These are phyloP conservation scores for Mycena indigotica DNA, from an alignment of 768 basidiomycete species.

Conservation along the genomic window DNA sequence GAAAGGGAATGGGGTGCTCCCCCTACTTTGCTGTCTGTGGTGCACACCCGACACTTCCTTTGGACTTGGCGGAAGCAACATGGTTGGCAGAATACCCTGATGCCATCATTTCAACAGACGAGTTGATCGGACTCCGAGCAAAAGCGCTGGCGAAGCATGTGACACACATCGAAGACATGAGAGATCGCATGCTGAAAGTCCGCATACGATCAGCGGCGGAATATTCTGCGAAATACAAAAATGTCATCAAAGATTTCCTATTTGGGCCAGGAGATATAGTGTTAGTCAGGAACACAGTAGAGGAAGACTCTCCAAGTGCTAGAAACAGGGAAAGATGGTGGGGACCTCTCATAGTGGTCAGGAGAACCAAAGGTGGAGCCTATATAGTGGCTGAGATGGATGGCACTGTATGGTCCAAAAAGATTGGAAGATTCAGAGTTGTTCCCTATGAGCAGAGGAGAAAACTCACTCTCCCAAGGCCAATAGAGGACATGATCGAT, in stretches of 20 bases:
- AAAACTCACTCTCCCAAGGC: conserved; percentile 2
- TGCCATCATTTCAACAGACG: conserved; percentile 4
- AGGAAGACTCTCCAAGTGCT: conserved; percentile 24
- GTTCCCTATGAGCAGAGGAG: conserved; percentile 8
- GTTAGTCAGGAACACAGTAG: conserved; percentile 21
- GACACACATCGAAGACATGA: conserved; percentile 23
- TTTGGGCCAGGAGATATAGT: conserved; percentile 29
- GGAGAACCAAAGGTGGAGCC: conserved; percentile 15
- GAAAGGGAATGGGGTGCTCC: conserved; percentile 21
- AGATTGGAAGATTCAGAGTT: conserved; percentile 12
- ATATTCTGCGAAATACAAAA: conserved; percentile 25
- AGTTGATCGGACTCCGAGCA: conserved; percentile 25
- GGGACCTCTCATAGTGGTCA: conserved; percentile 27
- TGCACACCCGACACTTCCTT: conserved; percentile 23
- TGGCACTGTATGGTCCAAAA: conserved; percentile 11
- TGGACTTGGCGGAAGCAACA: conserved; percentile 31
- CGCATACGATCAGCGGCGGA: conserved; percentile 14
- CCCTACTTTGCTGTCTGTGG: conserved; percentile 27
- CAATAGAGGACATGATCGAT: conserved; percentile 11
- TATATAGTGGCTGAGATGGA: conserved; percentile 18
- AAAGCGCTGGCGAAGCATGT: conserved; percentile 12
- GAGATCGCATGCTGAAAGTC: conserved; percentile 2
- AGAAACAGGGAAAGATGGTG: conserved; percentile 26
- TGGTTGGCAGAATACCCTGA: conserved; percentile 27
- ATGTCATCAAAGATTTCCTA: conserved; percentile 13